These are phyloP conservation scores for Dipodascopsis tothii DNA, from an alignment of 805 yeast species.

Conservation along the genomic window DNA sequence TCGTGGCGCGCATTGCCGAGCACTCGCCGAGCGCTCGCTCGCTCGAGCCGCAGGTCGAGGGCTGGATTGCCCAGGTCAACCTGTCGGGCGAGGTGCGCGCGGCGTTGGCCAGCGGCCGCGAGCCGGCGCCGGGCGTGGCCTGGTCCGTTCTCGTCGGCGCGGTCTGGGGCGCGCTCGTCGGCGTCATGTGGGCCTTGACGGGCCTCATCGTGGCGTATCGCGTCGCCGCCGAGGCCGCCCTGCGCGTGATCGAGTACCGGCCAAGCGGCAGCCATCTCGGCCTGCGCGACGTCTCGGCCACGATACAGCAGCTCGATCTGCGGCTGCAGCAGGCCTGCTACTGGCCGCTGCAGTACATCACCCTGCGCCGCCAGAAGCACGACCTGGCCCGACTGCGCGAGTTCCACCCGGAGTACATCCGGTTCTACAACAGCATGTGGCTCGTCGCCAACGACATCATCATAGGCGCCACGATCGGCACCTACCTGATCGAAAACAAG, in stretches of 20 bases:
- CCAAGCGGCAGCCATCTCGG: conserved; percentile 19
- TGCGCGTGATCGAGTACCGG: conserved; percentile 29
- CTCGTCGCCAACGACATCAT: conserved; percentile 73
- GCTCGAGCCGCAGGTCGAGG: conserved; percentile 10
- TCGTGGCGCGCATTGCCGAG: conserved; percentile 20
- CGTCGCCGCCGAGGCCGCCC: conserved; percentile 28
- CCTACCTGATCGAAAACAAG: conserved; percentile 39
- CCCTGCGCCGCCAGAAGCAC: conserved; percentile 39
- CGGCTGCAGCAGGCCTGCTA: conserved; percentile 67
- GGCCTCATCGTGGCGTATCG: conserved; percentile 26
- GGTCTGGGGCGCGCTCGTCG: conserved; percentile 10
- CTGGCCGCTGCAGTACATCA: conserved; percentile 70
- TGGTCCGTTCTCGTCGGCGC: background rate
- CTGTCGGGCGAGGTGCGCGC: conserved; percentile 32
- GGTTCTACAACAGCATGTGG: conserved; percentile 84
- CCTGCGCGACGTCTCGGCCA: conserved; percentile 43
- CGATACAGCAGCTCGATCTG: conserved; percentile 72
- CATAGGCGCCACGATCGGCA: conserved; percentile 57
- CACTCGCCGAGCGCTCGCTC: conserved; percentile 21
- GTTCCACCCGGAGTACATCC: conserved; percentile 45
- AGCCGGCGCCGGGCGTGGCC: conserved; percentile 1
- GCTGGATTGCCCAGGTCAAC: conserved; percentile 33
- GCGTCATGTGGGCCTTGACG: conserved; percentile 19
- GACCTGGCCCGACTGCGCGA: conserved; percentile 35
- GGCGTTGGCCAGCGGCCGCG: conserved; percentile 19